Evolutionary conservation across 768 basidiomycete genomes (phyloP), one percentile per base, ranked within the genome.

Genomic region (Galerina sulciceps): DNA sequence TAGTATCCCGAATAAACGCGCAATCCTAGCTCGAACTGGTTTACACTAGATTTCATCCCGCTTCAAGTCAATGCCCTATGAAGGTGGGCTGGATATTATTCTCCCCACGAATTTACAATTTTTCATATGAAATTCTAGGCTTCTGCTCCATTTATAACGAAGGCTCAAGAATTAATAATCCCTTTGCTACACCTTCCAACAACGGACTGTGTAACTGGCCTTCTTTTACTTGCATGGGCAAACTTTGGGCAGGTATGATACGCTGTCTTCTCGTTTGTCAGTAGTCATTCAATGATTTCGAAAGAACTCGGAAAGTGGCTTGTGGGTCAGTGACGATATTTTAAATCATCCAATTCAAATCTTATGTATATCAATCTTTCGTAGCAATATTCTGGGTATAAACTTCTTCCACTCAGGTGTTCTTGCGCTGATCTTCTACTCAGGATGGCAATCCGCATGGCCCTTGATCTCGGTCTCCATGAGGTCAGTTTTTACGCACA

Each of bases 401-500:
- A 36, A 15, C 17, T 17, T 14, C 15, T 15, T 10, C 10, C 50
- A 37, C 22, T 17, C 38, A 20, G 35, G 10, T 6, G 13, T 10
- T 9, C 31, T 11, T 52, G 37, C 17, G 14, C 35, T 37, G 9
- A 40, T 15, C 50, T 10, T n/a, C 14, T 5, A 22, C 36, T 14
- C 31, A 52, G 50, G 22, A 52, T 52, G 50, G 50, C 50, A n/a
- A 52, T 52, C 17, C 50, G 50, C 20, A 52, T 52, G 50, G 50
- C 50, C 17, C 34, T 52, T 52, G 50, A 52, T 13, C 50, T 52
- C 11, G 50, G 50, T 36, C 50, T 52, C 23, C 50, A 52, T 13
- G 50, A 52, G 36, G 50, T 52, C n/a, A n/a, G 37, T 14, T 18
- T 17, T n/a, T 17, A 15, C 18, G 17, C 18, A 20, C 18, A 18